phyloP scores from a whole-genome alignment of 2,329 filamentous ascomycete genomes.

The Pyrenochaeta sp. region DNA sequence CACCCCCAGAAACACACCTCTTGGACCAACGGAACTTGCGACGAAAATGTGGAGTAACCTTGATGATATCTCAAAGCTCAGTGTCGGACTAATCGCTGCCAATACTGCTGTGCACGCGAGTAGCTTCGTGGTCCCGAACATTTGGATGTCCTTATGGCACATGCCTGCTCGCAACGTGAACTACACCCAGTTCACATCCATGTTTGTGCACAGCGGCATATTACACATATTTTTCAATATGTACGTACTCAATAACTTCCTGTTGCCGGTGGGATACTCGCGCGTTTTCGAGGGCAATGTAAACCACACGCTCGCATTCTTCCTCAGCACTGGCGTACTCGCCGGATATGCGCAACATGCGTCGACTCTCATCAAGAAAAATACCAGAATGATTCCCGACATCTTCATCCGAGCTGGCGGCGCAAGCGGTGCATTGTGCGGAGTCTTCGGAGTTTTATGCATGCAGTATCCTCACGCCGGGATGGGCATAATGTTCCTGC shows the following conservation, averaged over 20 bases:
- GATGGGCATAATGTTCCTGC: conserved; percentile 43
- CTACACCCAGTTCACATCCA: conserved; percentile 39
- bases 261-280: conserved; percentile 38
- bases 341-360: conserved; percentile 41
- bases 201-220: conserved; percentile 33
- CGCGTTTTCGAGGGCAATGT: conserved; percentile 39
- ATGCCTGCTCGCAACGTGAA: conserved; percentile 37
- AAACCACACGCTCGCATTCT: conserved; percentile 39
- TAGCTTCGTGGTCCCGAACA: conserved; percentile 27
- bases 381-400: conserved; percentile 23
- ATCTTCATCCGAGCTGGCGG: conserved; percentile 40
- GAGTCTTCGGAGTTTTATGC: conserved; percentile 38
- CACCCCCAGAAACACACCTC: conserved; percentile 20
- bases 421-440: conserved; percentile 45
- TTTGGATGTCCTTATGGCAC: conserved; percentile 41
- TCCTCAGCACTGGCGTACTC: conserved; percentile 37
- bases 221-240: conserved; percentile 37
- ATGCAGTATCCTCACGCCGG: conserved; percentile 39
- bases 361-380: conserved; percentile 32
- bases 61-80: conserved; percentile 37
- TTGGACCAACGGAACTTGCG: conserved; percentile 36
- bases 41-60: conserved; percentile 31
- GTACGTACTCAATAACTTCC: conserved; percentile 41
- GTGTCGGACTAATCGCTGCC: conserved; percentile 35
- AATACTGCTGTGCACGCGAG: conserved; percentile 37